Evolutionary conservation across 352 stramenopile genomes (phyloP), one percentile per base, ranked within the genome.

Genomic region (Globisporangium camurandrum): DNA sequence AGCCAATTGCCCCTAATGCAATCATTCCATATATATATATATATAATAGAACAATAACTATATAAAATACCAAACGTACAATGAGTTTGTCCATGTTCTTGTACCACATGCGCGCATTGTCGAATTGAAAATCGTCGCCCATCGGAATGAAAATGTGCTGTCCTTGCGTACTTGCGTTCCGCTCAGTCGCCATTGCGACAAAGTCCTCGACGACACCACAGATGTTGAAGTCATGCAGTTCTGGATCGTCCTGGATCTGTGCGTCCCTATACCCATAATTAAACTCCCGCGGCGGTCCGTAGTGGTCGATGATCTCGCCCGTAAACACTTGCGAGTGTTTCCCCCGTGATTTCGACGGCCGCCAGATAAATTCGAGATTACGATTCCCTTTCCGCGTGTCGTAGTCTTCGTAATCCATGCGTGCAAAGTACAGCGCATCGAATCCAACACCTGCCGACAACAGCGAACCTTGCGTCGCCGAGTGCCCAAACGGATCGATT

Each of bases 401-500:
- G 49, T 97, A 93, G 76, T 99, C 96, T 56, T 98, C 85, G 66
- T 98, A 98, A 74, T 99, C 95, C 37, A 99, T 98, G 40, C 97
- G 88, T 8, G 94, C 96, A 68, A 98, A 98, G 65, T 98, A 99
- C 1, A 99, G 64, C 14, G 93, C 93, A 48, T 98, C 88, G 58
- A 99, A 98, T 38, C 95, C 96, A 19, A 97, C 77, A 26, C 87
- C 82, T 6, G 76, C 67, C 0, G 86, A 96, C 24, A 99, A 62
- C 22, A 98, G 65, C 30, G 82, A 95, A 5, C 85, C 91, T 55
- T 99, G 93, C 16, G 93, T 97, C 2, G 91, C 69, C 46, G 80
- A 91, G 54, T 95, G 84, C 5, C 84, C 96, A 58, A 98, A 99
- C 19, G 97, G 97, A 74, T 99, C 97, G 53, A 99, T 97, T 63